Conservation (phyloP, 257 asterid species). For the Solanum pinnatisectum region DNA sequence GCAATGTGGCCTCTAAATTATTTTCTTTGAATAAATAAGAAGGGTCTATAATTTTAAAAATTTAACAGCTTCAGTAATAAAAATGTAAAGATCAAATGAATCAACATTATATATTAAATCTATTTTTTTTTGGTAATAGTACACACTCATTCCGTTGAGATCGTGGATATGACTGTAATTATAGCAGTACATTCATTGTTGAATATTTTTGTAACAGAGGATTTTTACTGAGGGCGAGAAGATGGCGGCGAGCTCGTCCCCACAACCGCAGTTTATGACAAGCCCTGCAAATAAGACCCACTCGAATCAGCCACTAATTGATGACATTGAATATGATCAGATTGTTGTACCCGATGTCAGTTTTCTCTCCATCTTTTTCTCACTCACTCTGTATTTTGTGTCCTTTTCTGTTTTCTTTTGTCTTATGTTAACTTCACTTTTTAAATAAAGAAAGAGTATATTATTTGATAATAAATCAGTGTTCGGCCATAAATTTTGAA, state of each 20-base stretch:
- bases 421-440: background rate
- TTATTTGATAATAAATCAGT: background rate
- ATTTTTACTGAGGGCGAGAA: background rate
- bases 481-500: no score
- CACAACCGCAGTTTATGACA: slow-evolving; percentile 69
- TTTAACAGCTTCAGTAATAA: no score
- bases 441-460: no score
- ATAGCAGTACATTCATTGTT: background rate
- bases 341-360: slow-evolving; percentile 86
- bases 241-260: slow-evolving; percentile 49
- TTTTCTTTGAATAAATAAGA: no score
- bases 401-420: background rate
- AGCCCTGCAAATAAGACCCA: slow-evolving; percentile 29
- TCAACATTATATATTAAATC: no score
- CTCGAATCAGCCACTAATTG: slow-evolving; percentile 58
- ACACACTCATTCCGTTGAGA: background rate
- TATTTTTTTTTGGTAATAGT: background rate
- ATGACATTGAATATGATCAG: slow-evolving; percentile 71
- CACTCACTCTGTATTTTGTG: background rate
- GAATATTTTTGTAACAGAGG: background rate
- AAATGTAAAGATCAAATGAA: no score
- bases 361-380: background rate
- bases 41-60: background rate
- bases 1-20: no score
- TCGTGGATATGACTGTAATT: background rate